Evolutionary conservation across 2,329 filamentous ascomycete genomes (phyloP), one percentile per base, ranked within the genome.

Genomic region (Chrysoporthe puriensis): DNA sequence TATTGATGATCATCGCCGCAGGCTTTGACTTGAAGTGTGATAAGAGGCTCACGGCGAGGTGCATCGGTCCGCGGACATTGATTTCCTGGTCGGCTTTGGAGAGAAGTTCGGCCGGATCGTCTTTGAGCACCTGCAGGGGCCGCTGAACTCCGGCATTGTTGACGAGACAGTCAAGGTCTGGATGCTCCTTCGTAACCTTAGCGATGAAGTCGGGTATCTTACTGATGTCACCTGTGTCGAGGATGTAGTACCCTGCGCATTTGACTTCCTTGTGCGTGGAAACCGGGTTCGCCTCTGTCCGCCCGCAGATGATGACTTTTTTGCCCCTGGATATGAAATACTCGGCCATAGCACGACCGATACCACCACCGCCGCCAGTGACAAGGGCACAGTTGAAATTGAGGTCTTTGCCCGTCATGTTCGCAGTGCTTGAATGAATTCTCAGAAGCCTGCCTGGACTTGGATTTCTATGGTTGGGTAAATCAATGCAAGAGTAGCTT

Each of bases 71-170:
- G 0, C 83, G 79, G 70, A 88, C 82, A 69, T 88, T 88, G 63
- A 88, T 84, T 70, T 88, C 86, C 48, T 86, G 77, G 69, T 88
- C 85, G 0, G 84, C 85, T 66, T 84, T 84, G 14, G 73, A 34
- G 0, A 87, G 77, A 54, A 86, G 83, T 40, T 83, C 79, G 0
- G 75, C 72, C 34, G 76, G 74, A n/a, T 72, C 73, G 32, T 79
- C 79, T 50, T 76, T 75, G 8, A 74, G 40, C 0, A 85, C 77
- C 18, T 84, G 74, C 1, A 89, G 79, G 0, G 85, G 86, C 2
- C 84, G 76, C 73, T 88, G 86, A 0, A 88, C 83, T 1, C 85
- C 86, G 0, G 86, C 86, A 65, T 89, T 88, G 76, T 88, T 88
- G 73, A 88, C 77, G 0, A 88, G 73, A 70, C 85, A 88, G 75